Evolutionary conservation across 805 yeast genomes (phyloP).

Genomic region (Wickerhamiella kazuoi): DNA sequence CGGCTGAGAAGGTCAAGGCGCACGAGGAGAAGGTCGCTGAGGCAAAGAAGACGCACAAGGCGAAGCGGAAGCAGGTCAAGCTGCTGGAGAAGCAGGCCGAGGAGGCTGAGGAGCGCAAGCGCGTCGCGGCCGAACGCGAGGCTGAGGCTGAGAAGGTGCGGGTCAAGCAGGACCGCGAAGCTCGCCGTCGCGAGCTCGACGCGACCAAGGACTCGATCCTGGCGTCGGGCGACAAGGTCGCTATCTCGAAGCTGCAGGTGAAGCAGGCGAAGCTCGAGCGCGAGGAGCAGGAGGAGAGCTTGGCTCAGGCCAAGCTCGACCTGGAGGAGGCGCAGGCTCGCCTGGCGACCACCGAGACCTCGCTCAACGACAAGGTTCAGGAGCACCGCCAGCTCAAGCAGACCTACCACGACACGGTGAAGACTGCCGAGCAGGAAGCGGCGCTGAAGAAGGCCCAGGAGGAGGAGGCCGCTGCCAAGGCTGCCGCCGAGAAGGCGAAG

Average conservation of each 20-base stretch:
- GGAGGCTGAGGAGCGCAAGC: conserved; percentile 4
- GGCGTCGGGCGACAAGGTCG: not conserved
- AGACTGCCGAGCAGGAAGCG: conserved; percentile 26
- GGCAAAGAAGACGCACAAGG: not conserved
- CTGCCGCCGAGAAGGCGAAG: conserved; percentile 12
- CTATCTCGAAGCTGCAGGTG: not conserved
- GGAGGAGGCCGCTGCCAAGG: conserved; percentile 11
- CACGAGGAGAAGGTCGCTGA: not conserved
- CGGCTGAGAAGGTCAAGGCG: conserved; percentile 1
- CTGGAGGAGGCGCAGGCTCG: conserved; percentile 10
- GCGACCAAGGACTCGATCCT: not conserved
- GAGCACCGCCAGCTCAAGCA: conserved; percentile 14
- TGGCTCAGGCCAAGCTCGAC: conserved; percentile 5
- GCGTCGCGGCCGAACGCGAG: conserved; percentile 7
- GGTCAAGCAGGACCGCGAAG: conserved; percentile 6
- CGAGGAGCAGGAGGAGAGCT: conserved; percentile 3
- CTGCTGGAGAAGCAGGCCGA: conserved; percentile 2
- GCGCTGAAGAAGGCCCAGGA: conserved; percentile 10
- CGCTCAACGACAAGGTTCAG: conserved; percentile 12
- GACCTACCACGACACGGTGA: conserved; percentile 15
- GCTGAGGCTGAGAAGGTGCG: not conserved
- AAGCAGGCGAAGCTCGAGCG: conserved; percentile 4
- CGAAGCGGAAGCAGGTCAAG: not conserved
- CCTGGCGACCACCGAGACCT: conserved; percentile 12
- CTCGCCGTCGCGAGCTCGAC: not conserved